Conservation (phyloP, 225 moss, liverwort and hornwort genomes). For the Climacium dendroides region DNA sequence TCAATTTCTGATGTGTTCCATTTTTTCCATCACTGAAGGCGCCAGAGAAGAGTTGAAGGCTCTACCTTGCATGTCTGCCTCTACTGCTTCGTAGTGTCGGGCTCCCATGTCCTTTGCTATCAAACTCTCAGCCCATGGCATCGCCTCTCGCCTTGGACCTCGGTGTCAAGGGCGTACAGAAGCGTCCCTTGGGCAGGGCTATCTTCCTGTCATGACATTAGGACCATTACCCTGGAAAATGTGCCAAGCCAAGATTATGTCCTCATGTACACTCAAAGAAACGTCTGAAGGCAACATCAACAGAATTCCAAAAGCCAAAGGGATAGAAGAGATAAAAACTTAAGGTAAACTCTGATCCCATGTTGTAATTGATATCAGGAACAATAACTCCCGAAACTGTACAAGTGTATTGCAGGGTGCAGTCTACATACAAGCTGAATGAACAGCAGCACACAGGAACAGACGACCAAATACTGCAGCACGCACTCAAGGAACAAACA, state of each 20-base stretch:
- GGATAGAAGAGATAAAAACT: neutral
- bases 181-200: neutral
- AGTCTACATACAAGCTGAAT: neutral
- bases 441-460: neutral
- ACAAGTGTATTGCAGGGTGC: constrained; percentile 1
- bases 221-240: neutral
- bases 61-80: neutral
- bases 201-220: neutral
- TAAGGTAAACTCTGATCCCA: neutral
- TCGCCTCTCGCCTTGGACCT: neutral
- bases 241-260: neutral
- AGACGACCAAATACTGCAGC: neutral
- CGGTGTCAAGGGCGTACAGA: neutral
- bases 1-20: neutral
- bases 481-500: neutral
- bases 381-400: neutral
- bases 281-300: neutral
- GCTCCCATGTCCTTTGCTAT: neutral
- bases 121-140: neutral
- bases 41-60: neutral
- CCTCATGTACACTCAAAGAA: neutral
- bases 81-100: neutral
- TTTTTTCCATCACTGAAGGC: neutral
- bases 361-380: neutral
- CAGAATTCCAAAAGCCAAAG: neutral